Evolutionary conservation across 1,284 basidiomycete genomes (phyloP).

Genomic region (Moesziomyces antarcticus): DNA sequence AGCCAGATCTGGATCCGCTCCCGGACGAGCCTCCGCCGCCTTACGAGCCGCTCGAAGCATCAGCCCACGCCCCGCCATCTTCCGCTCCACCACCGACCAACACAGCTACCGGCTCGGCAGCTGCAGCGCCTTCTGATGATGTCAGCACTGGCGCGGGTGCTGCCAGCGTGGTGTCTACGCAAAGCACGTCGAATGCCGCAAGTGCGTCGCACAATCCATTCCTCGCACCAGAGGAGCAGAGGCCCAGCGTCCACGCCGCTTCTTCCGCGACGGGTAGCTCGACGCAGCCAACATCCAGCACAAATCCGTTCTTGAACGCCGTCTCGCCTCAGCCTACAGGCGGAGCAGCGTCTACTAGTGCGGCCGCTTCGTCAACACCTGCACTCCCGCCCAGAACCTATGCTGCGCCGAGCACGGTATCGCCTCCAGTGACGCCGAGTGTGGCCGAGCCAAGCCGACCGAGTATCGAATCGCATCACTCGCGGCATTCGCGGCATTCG

Average conservation of each 20-base stretch:
- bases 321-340: conserved; percentile 14
- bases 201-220: conserved; percentile 25
- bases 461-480: conserved; percentile 36
- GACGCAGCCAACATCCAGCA: conserved; percentile 4
- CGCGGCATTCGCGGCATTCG: conserved; percentile 21
- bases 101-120: background rate
- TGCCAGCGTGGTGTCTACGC: no score
- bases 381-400: conserved; percentile 22
- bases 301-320: conserved; percentile 26
- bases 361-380: background rate
- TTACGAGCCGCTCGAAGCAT: conserved; percentile 20
- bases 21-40: conserved; percentile 46
- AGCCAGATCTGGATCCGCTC: conserved; percentile 20
- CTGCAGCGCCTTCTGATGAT: background rate
- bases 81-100: background rate
- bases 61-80: background rate
- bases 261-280: background rate
- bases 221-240: conserved; percentile 16
- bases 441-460: conserved; percentile 8
- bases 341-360: background rate
- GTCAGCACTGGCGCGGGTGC: background rate
- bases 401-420: conserved; percentile 8
- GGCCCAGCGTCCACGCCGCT: background rate
- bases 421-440: background rate
- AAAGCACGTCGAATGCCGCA: background rate